Evolutionary conservation across 1,284 basidiomycete species (phyloP), one percentile per base, ranked within the genome.

Genomic region (Naganishia liquefaciens): DNA sequence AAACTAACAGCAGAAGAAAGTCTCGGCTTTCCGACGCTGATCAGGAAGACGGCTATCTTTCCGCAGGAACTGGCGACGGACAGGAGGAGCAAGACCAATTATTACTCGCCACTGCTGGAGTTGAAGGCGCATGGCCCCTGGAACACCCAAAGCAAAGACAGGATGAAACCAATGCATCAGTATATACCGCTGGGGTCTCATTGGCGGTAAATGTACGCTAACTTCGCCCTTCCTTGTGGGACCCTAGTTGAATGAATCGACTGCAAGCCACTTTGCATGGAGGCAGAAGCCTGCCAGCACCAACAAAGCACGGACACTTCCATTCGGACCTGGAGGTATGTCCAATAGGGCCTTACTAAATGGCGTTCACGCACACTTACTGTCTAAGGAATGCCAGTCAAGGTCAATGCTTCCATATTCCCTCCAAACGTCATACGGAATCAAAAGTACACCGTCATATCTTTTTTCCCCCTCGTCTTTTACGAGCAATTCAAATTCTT

Each of bases 401-500:
- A 50, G 51, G 37, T 15, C 51, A 46, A 51, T 4, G 69, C 73
- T 21, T 73, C 78, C 1, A 69, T 70, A 21, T 83, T 76, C 63
- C 81, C 84, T 0, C 72, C 93, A 33, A 99, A 99, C 77, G 87
- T 90, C 39, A 90, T 98, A 47, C 88, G 91, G 70, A 99, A 99
- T 74, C 95, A 98, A 78, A 99, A 99, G 80, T 99, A 99, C 84
- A 96, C 93, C 75, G 80, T 91, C 57, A 84, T 93, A 79, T 92
- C 91, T 10, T 99, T 99, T 81, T 83, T 99, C 4, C 95, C 95
- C 0, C 85, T 97, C 68, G 94, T 99, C 49, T 87, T 99, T 76
- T 99, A 98, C 79, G 94, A 98, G 78, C 96, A 99, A 79, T 99
- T 99, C 88, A 99, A 98, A 80, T 98, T 96, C 83, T 99, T 99